Evolutionary conservation across 495 filamentous ascomycete species (phyloP).

Genomic region (Xylaria nigripes): DNA sequence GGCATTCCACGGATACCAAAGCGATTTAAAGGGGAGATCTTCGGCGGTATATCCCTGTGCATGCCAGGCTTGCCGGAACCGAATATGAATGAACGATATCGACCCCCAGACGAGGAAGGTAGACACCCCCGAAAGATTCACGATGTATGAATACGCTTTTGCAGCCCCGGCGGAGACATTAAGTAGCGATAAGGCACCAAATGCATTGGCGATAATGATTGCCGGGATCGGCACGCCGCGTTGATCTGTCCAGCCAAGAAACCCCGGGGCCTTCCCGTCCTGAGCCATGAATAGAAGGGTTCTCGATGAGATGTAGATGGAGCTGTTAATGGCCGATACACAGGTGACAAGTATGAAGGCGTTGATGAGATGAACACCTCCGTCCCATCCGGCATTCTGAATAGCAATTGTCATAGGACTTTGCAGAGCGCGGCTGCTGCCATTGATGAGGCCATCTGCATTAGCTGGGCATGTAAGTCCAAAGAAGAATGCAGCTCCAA

Average conservation of each 20-base stretch:
- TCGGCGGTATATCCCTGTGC: slow-evolving; percentile 46
- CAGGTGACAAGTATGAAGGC: slow-evolving; percentile 62
- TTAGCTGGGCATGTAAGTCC: slow-evolving; percentile 48
- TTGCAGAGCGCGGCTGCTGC: slow-evolving; percentile 38
- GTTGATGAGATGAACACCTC: slow-evolving; percentile 59
- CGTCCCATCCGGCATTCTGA: slow-evolving; percentile 47
- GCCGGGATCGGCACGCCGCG: slow-evolving; percentile 59
- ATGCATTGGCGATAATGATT: slow-evolving; percentile 53
- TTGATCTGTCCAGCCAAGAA: slow-evolving; percentile 55
- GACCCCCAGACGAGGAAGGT: slow-evolving; percentile 62
- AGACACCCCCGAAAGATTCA: slow-evolving; percentile 46
- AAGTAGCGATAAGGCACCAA: slow-evolving; percentile 60
- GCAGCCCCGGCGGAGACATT: slow-evolving; percentile 52
- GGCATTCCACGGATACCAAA: slow-evolving; percentile 55
- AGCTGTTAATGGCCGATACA: slow-evolving; percentile 60
- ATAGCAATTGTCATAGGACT: slow-evolving; percentile 56
- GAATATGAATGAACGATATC: slow-evolving; percentile 60
- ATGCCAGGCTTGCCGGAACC: slow-evolving; percentile 51
- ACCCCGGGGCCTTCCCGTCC: slow-evolving; percentile 53
- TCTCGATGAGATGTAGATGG: slow-evolving; percentile 59
- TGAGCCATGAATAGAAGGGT: slow-evolving; percentile 61
- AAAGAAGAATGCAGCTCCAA: slow-evolving; percentile 65
- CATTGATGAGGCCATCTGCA: slow-evolving; percentile 40
- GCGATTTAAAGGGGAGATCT: slow-evolving; percentile 50
- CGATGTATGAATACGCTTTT: slow-evolving; percentile 44